Conservation (phyloP, 805 yeast genomes). For the Hyphopichia homilentoma region DNA sequence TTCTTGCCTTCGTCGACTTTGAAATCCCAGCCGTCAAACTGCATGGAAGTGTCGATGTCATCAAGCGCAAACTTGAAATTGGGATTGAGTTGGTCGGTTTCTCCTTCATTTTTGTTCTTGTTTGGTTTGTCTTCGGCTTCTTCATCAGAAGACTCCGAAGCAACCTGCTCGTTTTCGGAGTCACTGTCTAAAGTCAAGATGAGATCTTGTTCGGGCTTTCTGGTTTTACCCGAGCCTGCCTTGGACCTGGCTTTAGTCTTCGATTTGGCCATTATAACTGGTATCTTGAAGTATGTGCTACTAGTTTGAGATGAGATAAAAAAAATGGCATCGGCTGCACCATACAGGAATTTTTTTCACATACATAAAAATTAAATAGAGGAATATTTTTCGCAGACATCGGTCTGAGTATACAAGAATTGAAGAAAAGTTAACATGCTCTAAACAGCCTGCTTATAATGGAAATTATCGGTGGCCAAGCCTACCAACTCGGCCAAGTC, state of each 20-base stretch:
- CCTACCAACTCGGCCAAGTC: constrained; percentile 22
- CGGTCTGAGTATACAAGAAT: too few species aligned
- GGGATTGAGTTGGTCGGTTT: constrained; percentile 55
- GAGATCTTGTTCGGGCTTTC: constrained; percentile 41
- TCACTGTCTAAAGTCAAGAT: constrained; percentile 79
- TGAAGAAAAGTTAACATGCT: too few species aligned
- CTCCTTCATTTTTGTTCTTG: constrained; percentile 16
- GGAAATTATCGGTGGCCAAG: constrained; percentile 18
- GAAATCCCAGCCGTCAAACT: constrained; percentile 84
- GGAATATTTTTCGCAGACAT: too few species aligned
- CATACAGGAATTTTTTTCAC: too few species aligned
- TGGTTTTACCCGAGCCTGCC: background rate
- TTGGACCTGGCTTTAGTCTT: background rate
- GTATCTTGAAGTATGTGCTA: too few species aligned
- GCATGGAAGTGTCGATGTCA: constrained; percentile 45
- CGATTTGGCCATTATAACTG: background rate
- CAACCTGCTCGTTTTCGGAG: constrained; percentile 57
- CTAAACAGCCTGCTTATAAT: constrained; percentile 21
- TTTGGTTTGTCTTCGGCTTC: constrained; percentile 16
- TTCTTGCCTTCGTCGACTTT: constrained; percentile 40
- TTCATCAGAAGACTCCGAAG: constrained; percentile 15
- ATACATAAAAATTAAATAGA: too few species aligned
- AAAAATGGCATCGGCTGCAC: too few species aligned
- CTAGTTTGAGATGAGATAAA: too few species aligned
- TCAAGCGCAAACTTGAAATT: constrained; percentile 69